These are phyloP conservation scores for Citrus trifoliata DNA, from an alignment of 345 rosid species.

Conservation along the genomic window DNA sequence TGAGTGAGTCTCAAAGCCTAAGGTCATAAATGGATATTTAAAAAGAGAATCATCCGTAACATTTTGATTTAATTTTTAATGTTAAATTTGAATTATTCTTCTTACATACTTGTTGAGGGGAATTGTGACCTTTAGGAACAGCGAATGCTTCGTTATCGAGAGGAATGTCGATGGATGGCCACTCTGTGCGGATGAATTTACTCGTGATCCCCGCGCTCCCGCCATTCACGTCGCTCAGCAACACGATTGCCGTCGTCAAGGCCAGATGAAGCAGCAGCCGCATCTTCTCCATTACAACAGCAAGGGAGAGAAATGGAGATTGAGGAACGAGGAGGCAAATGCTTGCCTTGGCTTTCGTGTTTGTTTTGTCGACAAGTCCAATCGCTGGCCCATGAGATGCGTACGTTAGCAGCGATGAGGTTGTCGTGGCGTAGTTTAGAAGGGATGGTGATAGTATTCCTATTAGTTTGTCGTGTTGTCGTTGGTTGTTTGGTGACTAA, in stretches of 20 bases:
- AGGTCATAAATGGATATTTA: no score
- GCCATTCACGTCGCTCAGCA: constrained; percentile 26
- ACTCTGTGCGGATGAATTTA: constrained; percentile 62
- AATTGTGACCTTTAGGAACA: constrained; percentile 73
- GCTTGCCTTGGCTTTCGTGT: background rate
- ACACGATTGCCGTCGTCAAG: constrained; percentile 23
- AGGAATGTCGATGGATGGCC: constrained; percentile 88
- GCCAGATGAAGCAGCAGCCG: constrained; percentile 15
- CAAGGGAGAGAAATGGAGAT: background rate
- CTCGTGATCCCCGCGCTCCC: constrained; percentile 72
- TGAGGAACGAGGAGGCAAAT: background rate
- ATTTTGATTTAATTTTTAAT: no score
- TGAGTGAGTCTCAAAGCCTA: no score
- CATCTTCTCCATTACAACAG: background rate
- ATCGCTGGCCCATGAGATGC: background rate
- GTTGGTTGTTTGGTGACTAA: no score
- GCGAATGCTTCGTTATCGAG: constrained; percentile 65
- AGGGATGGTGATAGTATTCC: background rate
- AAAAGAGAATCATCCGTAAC: no score
- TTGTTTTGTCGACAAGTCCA: no score
- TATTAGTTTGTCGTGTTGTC: no score
- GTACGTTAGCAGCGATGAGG: background rate
- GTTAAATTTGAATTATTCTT: background rate
- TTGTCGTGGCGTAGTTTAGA: background rate
- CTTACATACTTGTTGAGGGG: constrained; percentile 87